Conservation (phyloP, 257 asterid genomes). For the Solanum pennellii region DNA sequence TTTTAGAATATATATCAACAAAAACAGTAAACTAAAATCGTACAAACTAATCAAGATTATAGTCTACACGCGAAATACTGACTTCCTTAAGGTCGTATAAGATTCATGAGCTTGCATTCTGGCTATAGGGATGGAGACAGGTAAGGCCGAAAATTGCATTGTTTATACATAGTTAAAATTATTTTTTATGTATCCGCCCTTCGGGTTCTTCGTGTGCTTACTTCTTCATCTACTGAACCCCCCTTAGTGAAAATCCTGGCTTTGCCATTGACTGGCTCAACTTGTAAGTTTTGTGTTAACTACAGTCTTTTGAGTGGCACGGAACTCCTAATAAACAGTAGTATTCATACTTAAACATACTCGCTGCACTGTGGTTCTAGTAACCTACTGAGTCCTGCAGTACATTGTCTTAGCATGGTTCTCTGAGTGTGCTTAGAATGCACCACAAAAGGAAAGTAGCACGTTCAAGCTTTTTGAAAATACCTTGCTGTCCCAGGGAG, state of each 20-base stretch:
- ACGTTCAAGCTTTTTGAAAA: background rate
- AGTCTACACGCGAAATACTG: background rate
- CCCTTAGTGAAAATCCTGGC: background rate
- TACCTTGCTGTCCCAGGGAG: conserved; percentile 99
- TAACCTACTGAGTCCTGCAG: background rate
- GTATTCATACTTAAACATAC: background rate
- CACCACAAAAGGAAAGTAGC: background rate
- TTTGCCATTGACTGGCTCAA: background rate
- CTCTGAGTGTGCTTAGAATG: background rate
- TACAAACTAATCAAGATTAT: background rate
- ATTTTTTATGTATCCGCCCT: background rate
- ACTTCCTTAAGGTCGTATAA: background rate
- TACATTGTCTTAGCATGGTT: background rate
- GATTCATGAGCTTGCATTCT: background rate
- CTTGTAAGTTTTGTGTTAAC: background rate
- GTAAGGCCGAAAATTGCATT: background rate
- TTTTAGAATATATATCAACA: background rate
- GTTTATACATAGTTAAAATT: too few relatives aligned
- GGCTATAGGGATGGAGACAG: background rate
- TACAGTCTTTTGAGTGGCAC: background rate
- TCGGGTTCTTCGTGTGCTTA: too few relatives aligned
- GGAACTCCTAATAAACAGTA: background rate
- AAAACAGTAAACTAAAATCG: background rate
- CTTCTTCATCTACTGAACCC: background rate
- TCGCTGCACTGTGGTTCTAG: background rate